Base-by-base conservation (phyloP, 805 yeast species). In the Cyberlindnera bimundalis region DNA sequence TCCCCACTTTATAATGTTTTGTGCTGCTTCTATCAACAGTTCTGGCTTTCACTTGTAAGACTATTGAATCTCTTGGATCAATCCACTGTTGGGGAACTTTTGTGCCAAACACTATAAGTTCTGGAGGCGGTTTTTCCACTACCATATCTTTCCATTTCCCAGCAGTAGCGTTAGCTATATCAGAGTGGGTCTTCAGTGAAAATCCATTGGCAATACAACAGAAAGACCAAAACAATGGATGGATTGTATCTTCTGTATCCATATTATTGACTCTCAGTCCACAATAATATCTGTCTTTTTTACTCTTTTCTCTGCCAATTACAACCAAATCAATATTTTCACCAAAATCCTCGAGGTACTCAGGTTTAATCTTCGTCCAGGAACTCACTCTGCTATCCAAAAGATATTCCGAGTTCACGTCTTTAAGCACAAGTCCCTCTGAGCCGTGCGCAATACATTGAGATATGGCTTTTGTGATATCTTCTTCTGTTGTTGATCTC, bases 291-390 rank as follows among this genome's bases (percentile, higher is more conserved):
- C 87, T 73, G 29, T 66, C 68, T 35, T 91, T 91, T 17, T 74
- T 71, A 0, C 87, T 88, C 14, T 79, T 79, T 41, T 76, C 79
- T 40, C 80, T 82, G 0, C 97, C 99, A 42, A 90, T 79, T 0
- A 91, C 75, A 3, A 80, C 67, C 35, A 89, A 59, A 60, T 91
- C 98, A 46, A 89, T 66, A 53, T 85, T 84, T 48, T 89, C 96
- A 9, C 96, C 96, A 60, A 84, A 84, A 43, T 83, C 87, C 40
- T 79, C 83, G 39, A 89, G 66, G 56, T 89, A 90, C 51, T 90
- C 96, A 0, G 98, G 98, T 59, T 91, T 91, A 2, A 91, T 75
- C 55, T 91, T 91, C 13, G 88, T 67, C 96, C 97, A 91, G n/a
- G 71, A 63, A 14, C 73, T 74, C 31, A 71, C 70, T 36, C 88